Base-by-base conservation (phyloP, 1,284 basidiomycete genomes). In the Tremellales sp. region DNA sequence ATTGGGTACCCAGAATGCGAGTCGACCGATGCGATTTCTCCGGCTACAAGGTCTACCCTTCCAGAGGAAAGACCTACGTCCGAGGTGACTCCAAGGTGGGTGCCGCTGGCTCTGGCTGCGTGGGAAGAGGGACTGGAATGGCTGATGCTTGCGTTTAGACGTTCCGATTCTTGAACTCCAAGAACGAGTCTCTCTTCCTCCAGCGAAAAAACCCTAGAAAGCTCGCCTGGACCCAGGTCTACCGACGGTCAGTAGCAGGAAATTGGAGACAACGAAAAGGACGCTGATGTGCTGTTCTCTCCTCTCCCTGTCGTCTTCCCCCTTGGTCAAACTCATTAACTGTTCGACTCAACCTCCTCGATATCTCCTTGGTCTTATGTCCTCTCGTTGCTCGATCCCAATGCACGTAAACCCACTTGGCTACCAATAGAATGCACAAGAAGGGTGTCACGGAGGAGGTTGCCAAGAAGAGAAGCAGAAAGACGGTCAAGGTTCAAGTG, bases 151-250 rank as follows among this genome's bases (percentile, higher is more conserved):
- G 22, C 26, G 32, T 38, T 7, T 67, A 93, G 89, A 82, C 91
- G 71, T 94, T 94, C 85, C 88, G 90, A 73, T 93, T 93, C 76
- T 78, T 84, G 63, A 80, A 75, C 70, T 86, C 87, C 60, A 95
- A 95, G 84, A 86, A 83, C 73, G 82, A 93, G 66, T 97, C 93
- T 54, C 86, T 98, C 62, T 98, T 98, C 86, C 80, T 91, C 55
- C 95, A 98, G 77, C 89, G 94, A 79, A 98, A 98, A 81, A 98
- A 98, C 82, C 94, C 95, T 47, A 89, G 94, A 74, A 97, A 98
- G 85, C 92, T 98, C 76, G 87, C 94, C 60, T 98, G 94, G 95
- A 98, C 94, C 51, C 79, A 83, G 70, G 85, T 92, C 52, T 98
- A 89, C 84, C 87, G 94, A 65, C 86, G 68, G 63, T 65, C 41